Base-by-base conservation (phyloP, 139 green algal species). In the Tetradesmus lagerheimii region DNA sequence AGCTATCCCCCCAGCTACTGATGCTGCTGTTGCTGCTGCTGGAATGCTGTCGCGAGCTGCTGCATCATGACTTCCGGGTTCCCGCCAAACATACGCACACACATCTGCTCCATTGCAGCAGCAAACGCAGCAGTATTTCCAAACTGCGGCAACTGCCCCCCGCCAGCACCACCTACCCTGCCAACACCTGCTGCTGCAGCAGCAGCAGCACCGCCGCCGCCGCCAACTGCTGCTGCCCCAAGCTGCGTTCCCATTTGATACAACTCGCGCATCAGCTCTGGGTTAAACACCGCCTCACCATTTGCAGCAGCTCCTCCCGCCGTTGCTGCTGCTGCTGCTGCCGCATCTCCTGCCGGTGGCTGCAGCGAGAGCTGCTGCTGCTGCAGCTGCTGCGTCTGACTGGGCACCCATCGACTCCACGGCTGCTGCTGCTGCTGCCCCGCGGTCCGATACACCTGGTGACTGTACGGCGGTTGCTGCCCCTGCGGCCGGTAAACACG, bases 161-260 rank as follows among this genome's bases (percentile, higher is more conserved):
- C 71, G 14, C 37, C n/a, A 41, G n/a, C 67, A 78, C 43, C n/a
- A 38, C 39, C 38, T 23, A 29, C 39, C 23, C 43, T 67, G 18
- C 27, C 41, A 62, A 31, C 45, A 6, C 47, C 80, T 71, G 41
- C 41, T 67, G 41, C 80, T 37, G 64, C 27, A 37, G 11, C 67
- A 37, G 38, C n/a, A 31, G 57, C 57, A n/a, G 57, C 57, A 20
- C 16, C 20, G 39, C 79, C 39, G 9, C 79, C 34, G 5, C 27
- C 41, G 9, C 38, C 47, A 4, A 27, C 80, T 77, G 80, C 80
- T 76, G 80, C 80, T 50, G 45, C 47, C 4, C 80, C 47, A 14
- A 86, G 80, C 80, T 86, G 80, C 16, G 80, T 50, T 47, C 80
- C 80, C 45, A 86, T 45, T 3, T 45, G 45, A n/a, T 86, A 86